Conservation (phyloP, 108 stramenopile species). For the Chaetoceros tenuissimus region DNA sequence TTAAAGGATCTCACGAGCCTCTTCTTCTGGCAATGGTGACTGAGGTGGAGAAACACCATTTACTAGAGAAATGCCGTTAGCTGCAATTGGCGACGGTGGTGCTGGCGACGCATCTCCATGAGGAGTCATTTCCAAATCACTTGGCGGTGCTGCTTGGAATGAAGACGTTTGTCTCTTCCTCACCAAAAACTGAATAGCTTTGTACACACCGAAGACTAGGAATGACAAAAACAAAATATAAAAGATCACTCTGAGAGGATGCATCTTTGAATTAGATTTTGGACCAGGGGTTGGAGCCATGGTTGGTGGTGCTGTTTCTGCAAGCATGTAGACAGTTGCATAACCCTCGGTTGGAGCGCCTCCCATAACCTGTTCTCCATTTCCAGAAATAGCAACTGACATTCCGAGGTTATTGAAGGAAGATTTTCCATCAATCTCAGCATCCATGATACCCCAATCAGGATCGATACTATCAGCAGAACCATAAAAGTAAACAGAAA, state of each 20-base stretch:
- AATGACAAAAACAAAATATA: too few species aligned
- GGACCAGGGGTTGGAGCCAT: not conserved
- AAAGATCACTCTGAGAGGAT: not conserved
- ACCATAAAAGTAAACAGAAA: not conserved
- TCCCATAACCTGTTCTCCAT: not conserved
- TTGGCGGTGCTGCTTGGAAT: not conserved
- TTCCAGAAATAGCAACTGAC: not conserved
- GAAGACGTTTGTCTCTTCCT: not conserved
- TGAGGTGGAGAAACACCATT: too few species aligned
- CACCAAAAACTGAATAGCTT: too few species aligned
- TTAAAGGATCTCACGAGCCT: too few species aligned
- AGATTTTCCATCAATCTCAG: not conserved
- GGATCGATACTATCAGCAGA: too few species aligned
- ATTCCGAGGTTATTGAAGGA: not conserved
- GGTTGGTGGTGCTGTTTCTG: not conserved
- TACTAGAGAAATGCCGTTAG: too few species aligned
- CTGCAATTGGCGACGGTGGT: too few species aligned
- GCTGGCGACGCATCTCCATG: too few species aligned
- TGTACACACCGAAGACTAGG: too few species aligned
- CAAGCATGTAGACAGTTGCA: not conserved
- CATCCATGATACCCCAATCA: not conserved
- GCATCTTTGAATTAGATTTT: not conserved
- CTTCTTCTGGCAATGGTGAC: too few species aligned
- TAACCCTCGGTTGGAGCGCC: not conserved
- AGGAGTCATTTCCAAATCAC: not conserved